These are phyloP conservation scores for Candida argentea DNA, from an alignment of 805 yeast species.

Conservation along the genomic window DNA sequence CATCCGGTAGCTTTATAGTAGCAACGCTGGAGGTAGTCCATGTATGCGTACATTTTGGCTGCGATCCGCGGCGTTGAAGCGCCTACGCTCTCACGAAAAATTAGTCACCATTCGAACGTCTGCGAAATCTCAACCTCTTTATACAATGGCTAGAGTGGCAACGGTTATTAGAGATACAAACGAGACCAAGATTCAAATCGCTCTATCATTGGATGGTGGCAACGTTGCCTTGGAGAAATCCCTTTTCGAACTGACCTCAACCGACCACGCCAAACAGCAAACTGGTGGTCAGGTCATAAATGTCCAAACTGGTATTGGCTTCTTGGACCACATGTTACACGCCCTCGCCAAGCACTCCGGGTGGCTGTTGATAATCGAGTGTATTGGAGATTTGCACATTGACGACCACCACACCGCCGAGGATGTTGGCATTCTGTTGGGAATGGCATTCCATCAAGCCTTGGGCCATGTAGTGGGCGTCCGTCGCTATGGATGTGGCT, in stretches of 20 bases:
- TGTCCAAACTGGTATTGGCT: conserved; percentile 89
- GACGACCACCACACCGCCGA: conserved; percentile 98
- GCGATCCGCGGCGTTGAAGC: background rate
- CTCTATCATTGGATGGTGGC: conserved; percentile 81
- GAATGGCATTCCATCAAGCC: conserved; percentile 82
- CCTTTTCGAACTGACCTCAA: conserved; percentile 31
- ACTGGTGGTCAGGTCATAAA: conserved; percentile 65
- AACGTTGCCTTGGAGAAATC: conserved; percentile 52
- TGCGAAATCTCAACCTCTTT: background rate
- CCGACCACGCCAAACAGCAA: conserved; percentile 54
- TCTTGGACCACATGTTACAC: conserved; percentile 93
- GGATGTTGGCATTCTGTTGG: conserved; percentile 89
- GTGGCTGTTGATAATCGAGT: conserved; percentile 84
- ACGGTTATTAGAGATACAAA: conserved; percentile 66
- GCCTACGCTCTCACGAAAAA: background rate
- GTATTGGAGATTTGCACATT: conserved; percentile 89
- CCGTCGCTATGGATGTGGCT: conserved; percentile 85
- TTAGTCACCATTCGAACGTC: too few species aligned
- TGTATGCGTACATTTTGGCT: conserved; percentile 56
- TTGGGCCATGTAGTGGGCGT: conserved; percentile 85
- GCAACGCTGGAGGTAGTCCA: conserved; percentile 75
- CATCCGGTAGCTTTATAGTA: conserved; percentile 65
- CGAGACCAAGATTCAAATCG: conserved; percentile 88
- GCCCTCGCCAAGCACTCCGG: conserved; percentile 96
- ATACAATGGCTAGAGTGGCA: conserved; percentile 18